Conservation (phyloP, 306 rosid species). For the Crataegus laevigata region DNA sequence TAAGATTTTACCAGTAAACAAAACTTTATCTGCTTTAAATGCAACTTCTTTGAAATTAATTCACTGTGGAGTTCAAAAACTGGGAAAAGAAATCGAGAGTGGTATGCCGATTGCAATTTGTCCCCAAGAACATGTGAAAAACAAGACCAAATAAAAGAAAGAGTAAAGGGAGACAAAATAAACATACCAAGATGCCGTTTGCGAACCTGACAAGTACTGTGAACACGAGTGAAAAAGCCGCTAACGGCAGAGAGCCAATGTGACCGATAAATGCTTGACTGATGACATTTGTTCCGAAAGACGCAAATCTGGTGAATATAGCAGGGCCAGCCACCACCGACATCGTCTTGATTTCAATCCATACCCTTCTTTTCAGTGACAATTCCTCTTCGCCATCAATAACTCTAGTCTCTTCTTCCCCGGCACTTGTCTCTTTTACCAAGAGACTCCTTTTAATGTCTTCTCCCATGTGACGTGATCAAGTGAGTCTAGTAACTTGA, state of each 20-base stretch:
- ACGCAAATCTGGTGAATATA: conserved; percentile 40
- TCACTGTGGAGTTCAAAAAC: background rate
- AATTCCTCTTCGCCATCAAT: conserved; percentile 12
- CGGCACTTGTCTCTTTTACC: background rate
- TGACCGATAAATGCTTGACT: conserved; percentile 44
- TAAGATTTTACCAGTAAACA: background rate
- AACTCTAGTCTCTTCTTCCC: background rate
- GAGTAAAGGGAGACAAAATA: background rate
- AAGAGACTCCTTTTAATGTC: conserved; percentile 22
- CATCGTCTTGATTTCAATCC: conserved; percentile 48
- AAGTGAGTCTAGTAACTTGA: background rate
- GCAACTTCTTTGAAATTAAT: background rate
- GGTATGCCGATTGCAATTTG: background rate
- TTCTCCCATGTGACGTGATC: conserved; percentile 7
- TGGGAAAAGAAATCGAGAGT: background rate
- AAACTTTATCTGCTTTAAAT: background rate
- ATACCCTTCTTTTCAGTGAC: conserved; percentile 24
- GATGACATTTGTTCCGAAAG: conserved; percentile 35
- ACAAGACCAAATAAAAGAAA: background rate
- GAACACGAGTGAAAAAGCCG: conserved; percentile 44
- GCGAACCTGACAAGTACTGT: conserved; percentile 46
- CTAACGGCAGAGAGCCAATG: conserved; percentile 45
- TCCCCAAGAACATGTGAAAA: background rate
- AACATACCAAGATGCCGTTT: conserved; percentile 46
- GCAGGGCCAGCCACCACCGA: conserved; percentile 59